Base-by-base conservation (phyloP, 1,284 basidiomycete genomes). In the Fistulinella cinereoalba region DNA sequence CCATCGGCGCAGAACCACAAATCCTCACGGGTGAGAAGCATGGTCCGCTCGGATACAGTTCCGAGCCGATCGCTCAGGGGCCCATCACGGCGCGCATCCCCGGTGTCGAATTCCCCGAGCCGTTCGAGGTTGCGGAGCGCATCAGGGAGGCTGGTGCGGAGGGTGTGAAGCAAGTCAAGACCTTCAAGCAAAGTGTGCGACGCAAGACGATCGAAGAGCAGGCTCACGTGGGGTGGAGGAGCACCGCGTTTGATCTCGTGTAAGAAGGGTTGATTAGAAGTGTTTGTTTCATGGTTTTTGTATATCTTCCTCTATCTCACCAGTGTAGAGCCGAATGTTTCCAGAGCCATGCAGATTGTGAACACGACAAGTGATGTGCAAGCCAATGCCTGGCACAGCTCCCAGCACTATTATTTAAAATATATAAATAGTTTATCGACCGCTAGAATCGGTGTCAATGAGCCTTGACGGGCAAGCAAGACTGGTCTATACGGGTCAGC, bases 1-100 rank as follows among this genome's bases (percentile, higher is more conserved):
- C 84, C 2, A 66, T 86, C 65, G 84, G 84, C 4, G 81, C 75
- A 4, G 83, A 84, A 63, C 84, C 84, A 31, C 84, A 87, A 68
- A 76, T 87, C 31, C 61, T 87, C 27, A 63, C 73, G 19, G 80
- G 81, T 0, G 74, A 81, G 51, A 84, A 86, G 70, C 71, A 67
- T 3, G 85, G 84, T 0, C 83, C 84, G 1, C 58, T 78, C 40
- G 83, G 78, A 1, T 80, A 70, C 3, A 70, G 71, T 13, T 72
- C 77, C 4, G 73, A 79, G 57, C 68, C 72, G 2, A 37, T 83
- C 19, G 58, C 53, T 33, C 25, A 27, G 25, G 8, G n/a, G n/a
- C n/a, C n/a, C n/a, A n/a, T n/a, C n/a, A n/a, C 25, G 22, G 68
- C 74, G 46, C 63, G 66, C 24, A 5, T 55, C 0, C 9, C 32